Conservation (phyloP, 192 early-diverging fungal genomes). For the Linderina pennispora region DNA sequence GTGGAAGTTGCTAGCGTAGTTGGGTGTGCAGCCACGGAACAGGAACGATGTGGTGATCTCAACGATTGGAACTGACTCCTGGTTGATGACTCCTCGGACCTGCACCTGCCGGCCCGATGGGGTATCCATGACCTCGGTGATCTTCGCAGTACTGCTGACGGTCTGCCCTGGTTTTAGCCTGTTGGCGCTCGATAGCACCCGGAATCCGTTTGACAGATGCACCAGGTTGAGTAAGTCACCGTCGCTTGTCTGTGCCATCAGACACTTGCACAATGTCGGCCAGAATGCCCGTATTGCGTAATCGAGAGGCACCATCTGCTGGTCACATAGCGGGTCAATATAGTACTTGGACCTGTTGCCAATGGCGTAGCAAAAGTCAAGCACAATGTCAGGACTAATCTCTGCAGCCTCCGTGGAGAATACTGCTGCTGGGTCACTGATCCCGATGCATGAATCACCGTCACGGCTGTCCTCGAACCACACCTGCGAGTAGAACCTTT, state of each 20-base stretch:
- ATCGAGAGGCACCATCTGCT: constrained; percentile 76
- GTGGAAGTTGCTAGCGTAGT: constrained; percentile 76
- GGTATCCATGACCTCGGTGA: constrained; percentile 73
- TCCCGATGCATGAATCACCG: constrained; percentile 49
- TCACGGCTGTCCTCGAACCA: constrained; percentile 62
- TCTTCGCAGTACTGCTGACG: constrained; percentile 65
- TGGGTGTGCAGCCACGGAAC: constrained; percentile 69
- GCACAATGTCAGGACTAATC: constrained; percentile 52
- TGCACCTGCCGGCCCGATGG: constrained; percentile 81
- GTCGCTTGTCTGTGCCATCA: constrained; percentile 81
- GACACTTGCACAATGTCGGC: constrained; percentile 81
- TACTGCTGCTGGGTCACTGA: constrained; percentile 52
- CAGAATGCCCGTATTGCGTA: constrained; percentile 90
- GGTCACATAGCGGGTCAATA: constrained; percentile 50
- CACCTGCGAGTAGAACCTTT: constrained; percentile 79
- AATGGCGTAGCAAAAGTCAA: constrained; percentile 70
- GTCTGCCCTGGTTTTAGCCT: constrained; percentile 59
- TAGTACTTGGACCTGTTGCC: constrained; percentile 60
- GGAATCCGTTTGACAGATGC: constrained; percentile 86
- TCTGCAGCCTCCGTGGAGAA: constrained; percentile 49
- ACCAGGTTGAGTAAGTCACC: constrained; percentile 84
- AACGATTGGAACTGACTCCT: constrained; percentile 56
- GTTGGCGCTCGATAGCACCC: constrained; percentile 56
- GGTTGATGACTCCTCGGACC: constrained; percentile 66
- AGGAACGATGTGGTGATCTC: constrained; percentile 80